A percentile compares a stretch with the other conserved stretches of the same genome.
Evolutionary conservation across 108 stramenopile genomes (phyloP).

Genomic region (Fragilariopsis cylindrus): DNA sequence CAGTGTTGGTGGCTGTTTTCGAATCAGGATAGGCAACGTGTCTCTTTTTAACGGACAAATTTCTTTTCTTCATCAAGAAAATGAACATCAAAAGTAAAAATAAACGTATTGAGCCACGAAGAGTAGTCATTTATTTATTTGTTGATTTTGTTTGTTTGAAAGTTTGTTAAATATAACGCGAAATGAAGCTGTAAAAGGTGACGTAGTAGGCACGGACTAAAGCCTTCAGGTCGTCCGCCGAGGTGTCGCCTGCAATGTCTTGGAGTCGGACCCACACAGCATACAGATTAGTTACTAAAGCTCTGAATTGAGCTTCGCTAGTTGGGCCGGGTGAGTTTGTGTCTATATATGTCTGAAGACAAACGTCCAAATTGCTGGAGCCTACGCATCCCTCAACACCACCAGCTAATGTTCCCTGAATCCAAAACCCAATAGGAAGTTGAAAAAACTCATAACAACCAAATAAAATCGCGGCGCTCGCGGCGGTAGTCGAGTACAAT

Average conservation of each 20-base stretch:
- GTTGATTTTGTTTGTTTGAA: too few species aligned
- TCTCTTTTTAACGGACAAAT: too few species aligned
- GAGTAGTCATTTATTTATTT: too few species aligned
- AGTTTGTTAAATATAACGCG: too few species aligned
- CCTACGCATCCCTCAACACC: conserved; percentile 70
- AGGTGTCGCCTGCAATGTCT: conserved; percentile 27
- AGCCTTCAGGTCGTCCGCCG: conserved; percentile 9
- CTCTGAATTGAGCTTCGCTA: conserved; percentile 52
- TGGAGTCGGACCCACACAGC: conserved; percentile 27
- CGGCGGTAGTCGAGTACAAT: conserved; percentile 51
- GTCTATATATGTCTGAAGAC: conserved; percentile 62
- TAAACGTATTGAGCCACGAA: too few species aligned
- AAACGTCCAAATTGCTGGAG: conserved; percentile 52
- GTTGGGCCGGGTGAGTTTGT: conserved; percentile 58
- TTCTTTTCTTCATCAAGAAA: too few species aligned
- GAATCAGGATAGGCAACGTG: too few species aligned
- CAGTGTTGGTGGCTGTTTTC: too few species aligned
- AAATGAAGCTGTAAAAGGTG: too few species aligned
- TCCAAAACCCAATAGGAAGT: conserved; percentile 45
- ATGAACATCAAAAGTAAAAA: too few species aligned
- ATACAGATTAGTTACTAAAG: conserved; percentile 39
- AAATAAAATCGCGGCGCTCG: conserved; percentile 65
- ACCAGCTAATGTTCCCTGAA: conserved; percentile 59
- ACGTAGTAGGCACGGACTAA: conserved; percentile 12
- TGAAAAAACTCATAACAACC: conserved; percentile 71